These are phyloP conservation scores for Pseudocercospora musae DNA, from an alignment of 2,329 filamentous ascomycete species.

Conservation along the genomic window DNA sequence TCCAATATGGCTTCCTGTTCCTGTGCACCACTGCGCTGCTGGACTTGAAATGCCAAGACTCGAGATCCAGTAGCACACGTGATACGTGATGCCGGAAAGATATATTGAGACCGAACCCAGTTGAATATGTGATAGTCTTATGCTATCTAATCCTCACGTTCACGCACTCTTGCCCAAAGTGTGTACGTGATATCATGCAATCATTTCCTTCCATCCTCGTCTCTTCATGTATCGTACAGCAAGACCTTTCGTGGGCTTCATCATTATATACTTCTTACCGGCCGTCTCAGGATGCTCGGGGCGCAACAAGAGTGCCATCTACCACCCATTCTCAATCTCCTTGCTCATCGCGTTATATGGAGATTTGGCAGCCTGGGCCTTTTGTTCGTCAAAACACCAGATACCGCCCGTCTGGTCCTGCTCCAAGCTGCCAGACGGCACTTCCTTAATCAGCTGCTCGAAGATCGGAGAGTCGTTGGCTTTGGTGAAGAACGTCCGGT, in stretches of 20 bases:
- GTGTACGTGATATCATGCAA: constrained; percentile 12
- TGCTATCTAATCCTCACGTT: background rate
- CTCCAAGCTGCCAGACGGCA: constrained; percentile 48
- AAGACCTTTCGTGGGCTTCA: background rate
- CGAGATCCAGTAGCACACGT: background rate
- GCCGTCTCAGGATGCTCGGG: background rate
- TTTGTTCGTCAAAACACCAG: constrained; percentile 63
- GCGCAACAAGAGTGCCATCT: background rate
- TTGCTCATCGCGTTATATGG: constrained; percentile 29
- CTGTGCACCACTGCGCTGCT: too few species aligned
- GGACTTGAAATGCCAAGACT: background rate
- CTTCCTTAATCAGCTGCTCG: constrained; percentile 48
- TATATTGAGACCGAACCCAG: background rate
- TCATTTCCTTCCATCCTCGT: background rate
- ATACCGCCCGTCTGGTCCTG: constrained; percentile 65
- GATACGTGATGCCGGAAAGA: too few species aligned
- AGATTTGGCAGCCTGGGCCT: constrained; percentile 40
- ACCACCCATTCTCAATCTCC: constrained; percentile 28
- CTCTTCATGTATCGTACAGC: constrained; percentile 3
- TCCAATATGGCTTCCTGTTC: background rate
- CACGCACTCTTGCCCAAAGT: background rate
- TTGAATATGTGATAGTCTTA: background rate
- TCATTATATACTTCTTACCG: background rate
- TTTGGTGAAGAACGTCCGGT: constrained; percentile 73
- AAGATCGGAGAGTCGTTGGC: constrained; percentile 41